Percentiles rank a stretch among this genome's conserved stretches.
These are phyloP conservation scores for Solanum peruvianum DNA, from an alignment of 257 asterid species.

Conservation along the genomic window DNA sequence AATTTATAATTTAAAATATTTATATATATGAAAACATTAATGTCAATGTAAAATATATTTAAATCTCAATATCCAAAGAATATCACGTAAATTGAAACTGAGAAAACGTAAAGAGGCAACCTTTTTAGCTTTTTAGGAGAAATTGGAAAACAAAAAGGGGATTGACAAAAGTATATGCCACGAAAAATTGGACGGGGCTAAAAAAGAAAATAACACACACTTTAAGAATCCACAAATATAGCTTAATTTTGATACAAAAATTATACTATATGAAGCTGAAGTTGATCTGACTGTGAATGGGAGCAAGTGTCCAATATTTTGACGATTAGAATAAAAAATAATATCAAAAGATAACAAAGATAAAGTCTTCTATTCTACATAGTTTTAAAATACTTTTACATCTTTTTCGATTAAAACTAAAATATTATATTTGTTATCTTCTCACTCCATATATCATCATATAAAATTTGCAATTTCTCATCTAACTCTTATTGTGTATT, in stretches of 20 bases:
- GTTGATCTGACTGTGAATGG: neutral
- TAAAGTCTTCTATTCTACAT: neutral
- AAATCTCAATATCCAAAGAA: rapidly evolving
- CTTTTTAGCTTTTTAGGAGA: neutral
- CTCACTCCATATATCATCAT: neutral
- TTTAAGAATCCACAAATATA: neutral
- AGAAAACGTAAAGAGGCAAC: neutral
- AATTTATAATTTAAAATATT: no score
- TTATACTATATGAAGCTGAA: neutral
- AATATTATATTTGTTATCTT: neutral
- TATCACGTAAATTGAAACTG: neutral
- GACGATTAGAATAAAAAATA: neutral
- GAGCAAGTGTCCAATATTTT: neutral
- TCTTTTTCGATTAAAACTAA: neutral
- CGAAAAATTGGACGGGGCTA: neutral
- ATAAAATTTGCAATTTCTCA: neutral
- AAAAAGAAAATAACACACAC: neutral
- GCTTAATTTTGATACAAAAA: neutral
- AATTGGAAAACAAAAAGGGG: neutral
- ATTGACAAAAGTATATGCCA: neutral
- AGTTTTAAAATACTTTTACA: neutral
- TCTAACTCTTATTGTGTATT: neutral
- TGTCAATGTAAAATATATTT: no score
- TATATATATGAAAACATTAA: no score
- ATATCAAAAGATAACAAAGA: neutral